Conservation (phyloP, 352 stramenopile genomes). For the Globisporangium echinulatum region DNA sequence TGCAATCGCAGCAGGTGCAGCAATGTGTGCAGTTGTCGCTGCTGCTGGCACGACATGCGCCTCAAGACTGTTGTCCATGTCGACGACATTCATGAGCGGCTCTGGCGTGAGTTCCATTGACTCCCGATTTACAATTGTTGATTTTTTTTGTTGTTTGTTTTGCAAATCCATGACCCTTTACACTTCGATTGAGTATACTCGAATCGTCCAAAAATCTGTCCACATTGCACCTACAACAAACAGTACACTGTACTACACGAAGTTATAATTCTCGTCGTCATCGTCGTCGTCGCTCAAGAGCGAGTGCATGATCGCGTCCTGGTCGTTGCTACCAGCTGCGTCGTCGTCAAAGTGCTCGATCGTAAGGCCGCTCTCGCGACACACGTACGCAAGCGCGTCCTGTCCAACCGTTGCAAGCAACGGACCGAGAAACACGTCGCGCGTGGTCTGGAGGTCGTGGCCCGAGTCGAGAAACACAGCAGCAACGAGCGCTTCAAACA, state of each 20-base stretch:
- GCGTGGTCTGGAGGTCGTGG: conserved; percentile 57
- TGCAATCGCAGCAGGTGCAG: too few species aligned
- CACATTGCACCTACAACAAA: too few species aligned
- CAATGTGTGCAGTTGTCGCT: too few species aligned
- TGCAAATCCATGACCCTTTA: too few species aligned
- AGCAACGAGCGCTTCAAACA: conserved; percentile 84
- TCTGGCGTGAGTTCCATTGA: too few species aligned
- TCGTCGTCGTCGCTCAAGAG: conserved; percentile 16
- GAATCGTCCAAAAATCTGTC: too few species aligned
- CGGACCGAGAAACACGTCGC: conserved; percentile 79
- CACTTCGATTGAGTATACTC: too few species aligned
- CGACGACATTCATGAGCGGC: too few species aligned
- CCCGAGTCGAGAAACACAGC: conserved; percentile 83
- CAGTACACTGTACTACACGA: background rate
- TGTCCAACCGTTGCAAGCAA: conserved; percentile 62
- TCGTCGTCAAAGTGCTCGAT: conserved; percentile 16
- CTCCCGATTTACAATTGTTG: too few species aligned
- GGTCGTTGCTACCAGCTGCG: conserved; percentile 11
- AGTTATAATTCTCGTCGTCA: background rate
- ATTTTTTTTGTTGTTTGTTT: too few species aligned
- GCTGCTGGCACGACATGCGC: too few species aligned
- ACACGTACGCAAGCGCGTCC: conserved; percentile 71
- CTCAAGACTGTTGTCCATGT: too few species aligned
- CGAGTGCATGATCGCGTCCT: conserved; percentile 18
- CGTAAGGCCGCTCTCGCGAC: conserved; percentile 57